Evolutionary conservation across 2,329 filamentous ascomycete genomes (phyloP), one percentile per base, ranked within the genome.

Genomic region (Aspergillus spinulosporus): DNA sequence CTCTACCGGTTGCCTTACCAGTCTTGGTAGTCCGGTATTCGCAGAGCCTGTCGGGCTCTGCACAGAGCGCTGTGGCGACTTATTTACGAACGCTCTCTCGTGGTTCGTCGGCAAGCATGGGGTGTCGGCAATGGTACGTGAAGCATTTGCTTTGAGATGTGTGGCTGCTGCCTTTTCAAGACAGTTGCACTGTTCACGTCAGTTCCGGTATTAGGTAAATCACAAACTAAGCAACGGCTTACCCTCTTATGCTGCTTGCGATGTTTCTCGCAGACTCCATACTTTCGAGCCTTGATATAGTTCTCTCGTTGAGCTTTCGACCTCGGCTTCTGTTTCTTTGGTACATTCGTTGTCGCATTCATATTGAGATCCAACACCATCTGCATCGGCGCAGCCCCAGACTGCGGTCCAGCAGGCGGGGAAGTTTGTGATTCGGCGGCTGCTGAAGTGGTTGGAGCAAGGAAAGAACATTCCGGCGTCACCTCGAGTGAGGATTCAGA

Each of bases 261-360:
- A 60, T 76, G 74, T 60, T 76, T 76, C 56, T 74, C 71, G 52
- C 74, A 76, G 42, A 74, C 74, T 26, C 74, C 74, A 31, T 75
- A 70, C 43, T 74, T 75, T 1, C 74, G 70, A 49, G 70, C 74
- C 50, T 74, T 75, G 59, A 75, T 75, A 57, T 76, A 76, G 52
- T 73, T 74, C 54, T 76, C 73, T 36, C 71, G 74, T 60, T 76
- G 74, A 7, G 73, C 72, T 53, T 68, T 68, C 4, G 74, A 76
- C n/a, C 74, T 68, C 21, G 73, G 73, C 49, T 74, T 74, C 48
- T 76, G 74, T 53, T 75, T 76, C 59, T 69, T 71, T 0, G 74
- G 74, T 14, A 75, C 54, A 52, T 73, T 70, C n/a, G 72, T 70
- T 4, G 73, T 68, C 3, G 71, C 65, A 52, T 76, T 76, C 72